phyloP scores from a whole-genome alignment of 208 protist genomes.

The Crithidia fasciculata region DNA sequence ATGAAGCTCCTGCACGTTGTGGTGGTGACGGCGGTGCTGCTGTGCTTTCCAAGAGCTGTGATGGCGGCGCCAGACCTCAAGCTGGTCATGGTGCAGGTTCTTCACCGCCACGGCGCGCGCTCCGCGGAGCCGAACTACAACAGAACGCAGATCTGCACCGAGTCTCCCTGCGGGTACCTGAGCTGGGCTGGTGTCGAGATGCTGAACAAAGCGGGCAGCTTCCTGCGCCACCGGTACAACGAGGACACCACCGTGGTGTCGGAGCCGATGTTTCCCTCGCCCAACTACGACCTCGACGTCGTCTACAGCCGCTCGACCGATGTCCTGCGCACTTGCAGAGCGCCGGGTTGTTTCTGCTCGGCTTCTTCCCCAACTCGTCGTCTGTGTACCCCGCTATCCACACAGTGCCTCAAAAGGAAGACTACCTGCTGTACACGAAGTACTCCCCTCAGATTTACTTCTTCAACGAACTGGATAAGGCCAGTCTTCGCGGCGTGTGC shows the following conservation, averaged over 20 bases:
- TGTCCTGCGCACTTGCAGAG: conserved; percentile 57
- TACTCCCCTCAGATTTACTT: conserved; percentile 18
- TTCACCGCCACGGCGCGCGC: conserved; percentile 63
- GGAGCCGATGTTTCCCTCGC: conserved; percentile 39
- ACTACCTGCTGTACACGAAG: conserved; percentile 28
- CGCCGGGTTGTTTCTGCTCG: conserved; percentile 41
- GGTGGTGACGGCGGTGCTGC: conserved; percentile 3
- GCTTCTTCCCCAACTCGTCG: conserved; percentile 36
- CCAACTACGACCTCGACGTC: conserved; percentile 42
- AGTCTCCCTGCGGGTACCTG: conserved; percentile 50
- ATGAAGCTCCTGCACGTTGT: background rate
- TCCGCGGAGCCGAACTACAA: conserved; percentile 28
- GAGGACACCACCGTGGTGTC: conserved; percentile 21
- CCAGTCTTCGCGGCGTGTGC: conserved; percentile 8
- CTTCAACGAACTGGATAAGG: conserved; percentile 16
- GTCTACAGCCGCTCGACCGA: conserved; percentile 57
- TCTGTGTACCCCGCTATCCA: conserved; percentile 35
- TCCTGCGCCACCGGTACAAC: conserved; percentile 53
- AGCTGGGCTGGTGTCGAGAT: conserved; percentile 37
- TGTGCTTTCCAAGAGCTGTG: background rate
- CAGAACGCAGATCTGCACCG: conserved; percentile 37
- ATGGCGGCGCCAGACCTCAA: conserved; percentile 14
- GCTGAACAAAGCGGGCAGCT: conserved; percentile 39
- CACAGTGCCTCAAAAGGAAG: conserved; percentile 20
- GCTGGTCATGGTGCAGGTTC: conserved; percentile 40